Conservation (phyloP, 2,329 filamentous ascomycete genomes). For the Stagonosporopsis vannaccii region DNA sequence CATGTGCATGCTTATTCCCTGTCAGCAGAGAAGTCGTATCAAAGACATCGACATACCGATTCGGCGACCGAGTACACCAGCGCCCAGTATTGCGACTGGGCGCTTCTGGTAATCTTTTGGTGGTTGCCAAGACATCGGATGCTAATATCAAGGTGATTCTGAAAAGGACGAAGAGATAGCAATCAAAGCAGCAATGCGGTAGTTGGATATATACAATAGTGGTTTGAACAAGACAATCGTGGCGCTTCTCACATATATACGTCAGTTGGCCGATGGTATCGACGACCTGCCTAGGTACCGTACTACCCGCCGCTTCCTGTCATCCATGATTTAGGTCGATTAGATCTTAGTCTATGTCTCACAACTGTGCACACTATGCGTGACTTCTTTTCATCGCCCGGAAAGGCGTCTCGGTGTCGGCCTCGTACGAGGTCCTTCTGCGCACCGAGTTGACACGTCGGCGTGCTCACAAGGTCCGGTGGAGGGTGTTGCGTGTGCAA, state of each 20-base stretch:
- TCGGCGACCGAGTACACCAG: conserved; percentile 27
- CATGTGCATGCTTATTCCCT: conserved; percentile 33
- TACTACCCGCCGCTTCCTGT: conserved; percentile 10
- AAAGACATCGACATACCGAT: conserved; percentile 6
- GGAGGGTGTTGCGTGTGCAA: conserved; percentile 2
- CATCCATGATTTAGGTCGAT: background rate
- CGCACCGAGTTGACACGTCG: background rate
- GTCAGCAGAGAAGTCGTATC: background rate
- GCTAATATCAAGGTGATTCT: background rate
- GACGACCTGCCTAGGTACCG: conserved; percentile 4
- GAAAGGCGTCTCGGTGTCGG: background rate
- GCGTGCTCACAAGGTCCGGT: background rate
- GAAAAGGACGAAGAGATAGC: background rate
- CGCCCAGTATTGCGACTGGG: conserved; percentile 24
- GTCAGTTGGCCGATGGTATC: background rate
- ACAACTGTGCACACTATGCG: background rate
- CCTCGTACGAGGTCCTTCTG: conserved; percentile 9
- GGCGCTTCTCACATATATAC: conserved; percentile 10
- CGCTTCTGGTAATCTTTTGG: conserved; percentile 12
- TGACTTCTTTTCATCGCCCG: background rate
- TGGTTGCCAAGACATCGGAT: conserved; percentile 14
- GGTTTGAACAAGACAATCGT: background rate
- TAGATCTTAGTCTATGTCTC: background rate
- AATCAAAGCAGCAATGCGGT: background rate
- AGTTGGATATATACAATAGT: background rate